phyloP scores from a whole-genome alignment of 2,329 filamentous ascomycete species.

The Curvularia sp. region DNA sequence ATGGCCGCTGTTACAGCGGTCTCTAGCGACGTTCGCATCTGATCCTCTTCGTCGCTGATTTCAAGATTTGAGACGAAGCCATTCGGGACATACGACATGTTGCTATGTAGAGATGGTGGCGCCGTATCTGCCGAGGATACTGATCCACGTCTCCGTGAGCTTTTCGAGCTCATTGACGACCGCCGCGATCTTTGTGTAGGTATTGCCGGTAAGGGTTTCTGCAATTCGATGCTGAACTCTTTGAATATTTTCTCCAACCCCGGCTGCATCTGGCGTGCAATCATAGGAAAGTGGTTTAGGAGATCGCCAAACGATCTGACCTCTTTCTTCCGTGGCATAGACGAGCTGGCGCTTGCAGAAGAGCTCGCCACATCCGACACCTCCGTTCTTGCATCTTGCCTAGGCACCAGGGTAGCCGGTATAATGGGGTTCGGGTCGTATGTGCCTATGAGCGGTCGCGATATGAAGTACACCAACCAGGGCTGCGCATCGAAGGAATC shows the following conservation, averaged over 20 bases:
- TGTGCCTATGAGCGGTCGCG: slow-evolving; percentile 81
- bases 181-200: slow-evolving; percentile 56
- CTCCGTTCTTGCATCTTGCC: slow-evolving; percentile 21
- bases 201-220: slow-evolving; percentile 81
- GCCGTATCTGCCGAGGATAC: slow-evolving; percentile 47
- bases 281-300: slow-evolving; percentile 90
- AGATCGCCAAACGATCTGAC: slow-evolving; percentile 90
- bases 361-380: slow-evolving; percentile 21
- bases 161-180: slow-evolving; percentile 44
- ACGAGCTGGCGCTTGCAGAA: slow-evolving; percentile 39
- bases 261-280: slow-evolving; percentile 92
- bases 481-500: slow-evolving; percentile 87
- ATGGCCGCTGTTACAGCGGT: slow-evolving; percentile 92
- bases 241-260: slow-evolving; percentile 88
- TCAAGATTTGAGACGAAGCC: slow-evolving; percentile 59
- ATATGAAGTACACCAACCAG: slow-evolving; percentile 98
- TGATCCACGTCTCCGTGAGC: slow-evolving; percentile 44
- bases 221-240: slow-evolving; percentile 85
- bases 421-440: slow-evolving; percentile 78
- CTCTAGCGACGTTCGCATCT: slow-evolving; percentile 87
- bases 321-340: slow-evolving; percentile 78
- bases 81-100: slow-evolving; percentile 44
- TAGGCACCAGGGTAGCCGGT: slow-evolving; percentile 60
- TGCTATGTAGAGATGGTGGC: slow-evolving; percentile 48
- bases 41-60: slow-evolving; percentile 87